Conservation (phyloP, 352 stramenopile genomes). For the Lagenidium giganteum region DNA sequence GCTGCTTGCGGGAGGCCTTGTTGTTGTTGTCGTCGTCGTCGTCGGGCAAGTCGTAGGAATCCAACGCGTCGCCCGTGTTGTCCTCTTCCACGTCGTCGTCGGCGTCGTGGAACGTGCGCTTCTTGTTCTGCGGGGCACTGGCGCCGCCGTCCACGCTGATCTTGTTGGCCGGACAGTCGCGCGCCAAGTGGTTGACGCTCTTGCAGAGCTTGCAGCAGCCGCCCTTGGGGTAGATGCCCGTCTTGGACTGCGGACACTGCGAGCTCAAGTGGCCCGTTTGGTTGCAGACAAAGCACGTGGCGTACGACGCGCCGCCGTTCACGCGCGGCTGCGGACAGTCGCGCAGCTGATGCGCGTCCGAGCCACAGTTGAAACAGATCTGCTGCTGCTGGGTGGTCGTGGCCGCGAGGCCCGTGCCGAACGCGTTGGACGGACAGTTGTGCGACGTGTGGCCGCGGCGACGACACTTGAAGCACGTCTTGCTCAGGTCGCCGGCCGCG, state of each 20-base stretch:
- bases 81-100: constrained; percentile 39
- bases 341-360: constrained; percentile 53
- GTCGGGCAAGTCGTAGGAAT: constrained; percentile 30
- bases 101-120: constrained; percentile 63
- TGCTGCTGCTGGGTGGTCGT: constrained; percentile 18
- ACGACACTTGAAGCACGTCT: constrained; percentile 83
- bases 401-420: constrained; percentile 8
- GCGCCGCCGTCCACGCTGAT: constrained; percentile 58
- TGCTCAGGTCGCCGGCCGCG: constrained; percentile 57
- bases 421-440: constrained; percentile 48
- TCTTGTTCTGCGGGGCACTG: constrained; percentile 64
- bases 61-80: constrained; percentile 42
- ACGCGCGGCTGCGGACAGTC: constrained; percentile 65
- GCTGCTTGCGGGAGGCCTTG: constrained; percentile 13
- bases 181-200: constrained; percentile 77
- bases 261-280: constrained; percentile 83
- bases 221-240: constrained; percentile 85
- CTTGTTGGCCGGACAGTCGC: constrained; percentile 72
- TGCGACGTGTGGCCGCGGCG: constrained; percentile 78
- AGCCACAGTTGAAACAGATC: constrained; percentile 88
- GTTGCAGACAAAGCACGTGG: constrained; percentile 87
- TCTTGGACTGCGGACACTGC: constrained; percentile 82
- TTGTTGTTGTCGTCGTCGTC: constrained; percentile 27
- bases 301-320: constrained; percentile 60
- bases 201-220: constrained; percentile 88